These are phyloP conservation scores for Leccinum colubrinum DNA, from an alignment of 1,284 basidiomycete species.

Conservation along the genomic window DNA sequence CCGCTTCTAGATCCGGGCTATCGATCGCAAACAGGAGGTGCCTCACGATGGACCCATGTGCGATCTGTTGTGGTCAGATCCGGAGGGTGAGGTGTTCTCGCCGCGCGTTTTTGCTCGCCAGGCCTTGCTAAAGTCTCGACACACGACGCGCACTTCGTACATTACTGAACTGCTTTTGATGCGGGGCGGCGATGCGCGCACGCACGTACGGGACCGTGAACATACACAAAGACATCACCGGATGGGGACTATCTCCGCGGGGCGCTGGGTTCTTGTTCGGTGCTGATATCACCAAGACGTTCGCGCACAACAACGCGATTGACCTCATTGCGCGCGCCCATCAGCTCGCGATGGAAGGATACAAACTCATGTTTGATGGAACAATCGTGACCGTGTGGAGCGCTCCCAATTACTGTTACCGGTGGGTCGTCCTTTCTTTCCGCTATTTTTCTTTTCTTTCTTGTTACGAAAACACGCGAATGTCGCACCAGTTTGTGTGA, in stretches of 20 bases:
- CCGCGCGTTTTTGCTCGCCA: conserved; percentile 6
- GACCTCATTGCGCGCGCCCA: conserved; percentile 97
- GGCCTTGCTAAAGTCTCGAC: background rate
- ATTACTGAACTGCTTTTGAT: background rate
- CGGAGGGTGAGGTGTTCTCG: conserved; percentile 65
- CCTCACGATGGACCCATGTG: conserved; percentile 99
- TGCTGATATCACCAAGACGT: conserved; percentile 86
- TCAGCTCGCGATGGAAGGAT: conserved; percentile 98
- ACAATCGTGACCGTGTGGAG: conserved; percentile 99
- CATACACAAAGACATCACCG: conserved; percentile 65
- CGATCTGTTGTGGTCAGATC: conserved; percentile 98
- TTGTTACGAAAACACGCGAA: conserved; percentile 14
- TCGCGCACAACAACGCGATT: conserved; percentile 89
- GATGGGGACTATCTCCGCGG: conserved; percentile 96
- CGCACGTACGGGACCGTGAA: background rate
- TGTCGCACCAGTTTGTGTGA: conserved; percentile 4
- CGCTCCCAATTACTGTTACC: conserved; percentile 98
- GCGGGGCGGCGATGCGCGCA: background rate
- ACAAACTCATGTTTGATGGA: conserved; percentile 96
- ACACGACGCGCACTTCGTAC: background rate
- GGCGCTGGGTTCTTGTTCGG: conserved; percentile 97
- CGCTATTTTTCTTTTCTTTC: background rate
- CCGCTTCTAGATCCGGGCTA: conserved; percentile 78
- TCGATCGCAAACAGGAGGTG: conserved; percentile 97
- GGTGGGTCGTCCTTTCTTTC: conserved; percentile 44